Evolutionary conservation across 768 basidiomycete genomes (phyloP).

Genomic region (Podaxis sp.): DNA sequence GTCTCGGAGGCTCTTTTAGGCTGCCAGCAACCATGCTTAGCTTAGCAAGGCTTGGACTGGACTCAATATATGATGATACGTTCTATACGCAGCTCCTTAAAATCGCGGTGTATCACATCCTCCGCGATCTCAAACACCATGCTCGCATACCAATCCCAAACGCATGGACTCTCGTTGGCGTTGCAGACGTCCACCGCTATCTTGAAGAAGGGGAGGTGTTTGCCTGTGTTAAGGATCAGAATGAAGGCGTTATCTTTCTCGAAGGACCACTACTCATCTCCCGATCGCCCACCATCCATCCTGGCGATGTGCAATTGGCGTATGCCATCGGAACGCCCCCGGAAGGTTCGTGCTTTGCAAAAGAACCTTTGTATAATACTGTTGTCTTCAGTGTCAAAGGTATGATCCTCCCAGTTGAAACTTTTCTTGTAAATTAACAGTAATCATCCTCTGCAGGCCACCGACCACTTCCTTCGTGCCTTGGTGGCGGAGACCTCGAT

Average conservation of each 20-base stretch:
- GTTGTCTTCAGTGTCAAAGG: slow-evolving; percentile 65
- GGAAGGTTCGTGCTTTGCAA: slow-evolving; percentile 46
- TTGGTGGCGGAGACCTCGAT: slow-evolving; percentile 72
- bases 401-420: slow-evolving; percentile 19
- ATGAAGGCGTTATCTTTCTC: slow-evolving; percentile 41
- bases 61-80: slow-evolving; percentile 30
- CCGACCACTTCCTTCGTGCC: slow-evolving; percentile 58
- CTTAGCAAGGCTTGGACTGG: slow-evolving; percentile 47
- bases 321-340: slow-evolving; percentile 61
- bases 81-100: slow-evolving; percentile 55
- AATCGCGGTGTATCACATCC: slow-evolving; percentile 58
- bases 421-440: not conserved
- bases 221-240: slow-evolving; percentile 47
- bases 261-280: slow-evolving; percentile 56
- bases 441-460: slow-evolving; percentile 33
- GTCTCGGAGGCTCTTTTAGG: slow-evolving; percentile 56
- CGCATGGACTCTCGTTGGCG: slow-evolving; percentile 68
- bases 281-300: slow-evolving; percentile 67
- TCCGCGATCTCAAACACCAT: slow-evolving; percentile 61
- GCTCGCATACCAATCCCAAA: slow-evolving; percentile 66
- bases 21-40: slow-evolving; percentile 50
- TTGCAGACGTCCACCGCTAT: slow-evolving; percentile 61
- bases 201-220: slow-evolving; percentile 59
- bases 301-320: slow-evolving; percentile 64
- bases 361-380: slow-evolving; percentile 55